phyloP scores from a whole-genome alignment of 163 green algal species.

The Scenedesmus sp. region DNA sequence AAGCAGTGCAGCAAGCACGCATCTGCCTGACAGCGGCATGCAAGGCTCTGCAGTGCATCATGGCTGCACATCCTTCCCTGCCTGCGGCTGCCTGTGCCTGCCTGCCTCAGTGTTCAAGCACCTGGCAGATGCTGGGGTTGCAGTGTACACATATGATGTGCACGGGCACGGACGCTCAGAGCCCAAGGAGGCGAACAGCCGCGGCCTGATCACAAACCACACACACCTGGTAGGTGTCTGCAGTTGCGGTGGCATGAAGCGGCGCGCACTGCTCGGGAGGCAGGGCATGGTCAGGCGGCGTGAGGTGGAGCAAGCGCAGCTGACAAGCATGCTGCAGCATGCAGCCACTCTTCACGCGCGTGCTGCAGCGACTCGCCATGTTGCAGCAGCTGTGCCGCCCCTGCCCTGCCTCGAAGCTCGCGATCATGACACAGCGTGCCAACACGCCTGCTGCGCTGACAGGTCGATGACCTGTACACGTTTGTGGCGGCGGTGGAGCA shows the following conservation, averaged over 20 bases:
- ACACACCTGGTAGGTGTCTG: slow-evolving; percentile 70
- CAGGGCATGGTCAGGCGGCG: too few species aligned
- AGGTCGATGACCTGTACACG: slow-evolving; percentile 73
- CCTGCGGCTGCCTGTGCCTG: too few species aligned
- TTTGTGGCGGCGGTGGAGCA: slow-evolving; percentile 49
- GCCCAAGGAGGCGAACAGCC: slow-evolving; percentile 39
- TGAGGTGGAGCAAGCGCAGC: neutral
- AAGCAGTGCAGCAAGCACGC: neutral
- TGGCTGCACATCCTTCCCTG: neutral
- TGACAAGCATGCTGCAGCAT: neutral
- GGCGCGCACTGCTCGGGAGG: too few species aligned
- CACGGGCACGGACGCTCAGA: slow-evolving; percentile 74
- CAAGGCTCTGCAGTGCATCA: neutral
- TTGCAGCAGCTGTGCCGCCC: neutral
- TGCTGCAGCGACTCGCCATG: too few species aligned
- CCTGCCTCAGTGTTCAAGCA: slow-evolving; percentile 67
- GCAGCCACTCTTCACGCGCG: too few species aligned
- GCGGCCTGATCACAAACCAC: slow-evolving; percentile 62
- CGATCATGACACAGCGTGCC: neutral
- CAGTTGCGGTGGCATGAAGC: too few species aligned
- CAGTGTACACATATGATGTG: slow-evolving; percentile 74
- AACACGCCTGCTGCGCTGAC: neutral
- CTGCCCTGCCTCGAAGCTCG: neutral
- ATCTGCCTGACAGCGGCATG: neutral
- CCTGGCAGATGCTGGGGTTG: slow-evolving; percentile 71